Conservation (phyloP, 108 stramenopile genomes). For the Conticribra guillardii region DNA sequence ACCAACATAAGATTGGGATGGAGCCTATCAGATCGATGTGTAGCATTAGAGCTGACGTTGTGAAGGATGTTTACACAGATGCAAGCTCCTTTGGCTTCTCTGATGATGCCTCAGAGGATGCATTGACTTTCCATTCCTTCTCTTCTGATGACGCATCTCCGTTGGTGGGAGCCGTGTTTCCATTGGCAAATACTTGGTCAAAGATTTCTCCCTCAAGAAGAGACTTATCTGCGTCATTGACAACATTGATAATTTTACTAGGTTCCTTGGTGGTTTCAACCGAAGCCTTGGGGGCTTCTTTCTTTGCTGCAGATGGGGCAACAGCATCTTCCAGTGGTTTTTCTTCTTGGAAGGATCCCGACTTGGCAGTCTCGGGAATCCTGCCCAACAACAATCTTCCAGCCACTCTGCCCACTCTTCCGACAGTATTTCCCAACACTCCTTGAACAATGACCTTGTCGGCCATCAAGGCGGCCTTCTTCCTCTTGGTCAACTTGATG, state of each 20-base stretch:
- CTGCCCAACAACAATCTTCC: conserved; percentile 68
- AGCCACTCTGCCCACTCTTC: conserved; percentile 64
- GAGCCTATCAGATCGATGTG: no score
- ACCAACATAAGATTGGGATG: no score
- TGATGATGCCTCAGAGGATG: no score
- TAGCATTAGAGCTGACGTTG: no score
- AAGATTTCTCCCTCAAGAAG: conserved; percentile 62
- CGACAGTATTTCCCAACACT: conserved; percentile 75
- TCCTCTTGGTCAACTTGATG: conserved; percentile 58
- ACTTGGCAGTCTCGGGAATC: conserved; percentile 78
- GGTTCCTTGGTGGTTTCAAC: conserved; percentile 13
- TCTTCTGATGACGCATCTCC: conserved; percentile 14
- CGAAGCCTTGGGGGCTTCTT: conserved; percentile 8
- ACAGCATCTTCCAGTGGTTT: conserved; percentile 31
- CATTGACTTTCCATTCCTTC: conserved; percentile 47
- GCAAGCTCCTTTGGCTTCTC: no score
- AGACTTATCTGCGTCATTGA: conserved; percentile 45
- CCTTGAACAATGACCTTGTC: conserved; percentile 67
- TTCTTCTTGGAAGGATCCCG: conserved; percentile 72
- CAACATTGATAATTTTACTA: conserved; percentile 12
- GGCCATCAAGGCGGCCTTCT: conserved; percentile 59
- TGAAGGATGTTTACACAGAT: no score
- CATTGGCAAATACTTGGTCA: conserved; percentile 51
- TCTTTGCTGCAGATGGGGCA: conserved; percentile 2
- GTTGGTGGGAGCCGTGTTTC: conserved; percentile 24